Percentiles rank a stretch among this genome's conserved stretches.
Conservation (phyloP, 1,284 basidiomycete species). For the Cutaneotrichosporon dermatis region DNA sequence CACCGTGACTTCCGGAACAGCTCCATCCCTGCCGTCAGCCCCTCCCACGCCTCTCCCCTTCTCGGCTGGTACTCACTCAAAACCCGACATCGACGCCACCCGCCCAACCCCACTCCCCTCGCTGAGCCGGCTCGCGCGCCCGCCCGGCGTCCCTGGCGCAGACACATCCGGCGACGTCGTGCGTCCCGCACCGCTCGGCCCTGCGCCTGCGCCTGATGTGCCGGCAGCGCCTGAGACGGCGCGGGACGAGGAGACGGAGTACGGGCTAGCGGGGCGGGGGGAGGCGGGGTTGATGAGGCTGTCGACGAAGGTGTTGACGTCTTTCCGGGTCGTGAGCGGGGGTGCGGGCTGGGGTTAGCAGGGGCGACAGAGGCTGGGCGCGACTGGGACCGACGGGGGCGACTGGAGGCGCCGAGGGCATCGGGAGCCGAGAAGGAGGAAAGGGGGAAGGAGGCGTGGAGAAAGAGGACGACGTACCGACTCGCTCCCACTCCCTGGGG, state of each 20-base stretch:
- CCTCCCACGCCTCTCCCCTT: not conserved
- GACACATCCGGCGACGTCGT: slow-evolving; percentile 50
- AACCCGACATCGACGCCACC: not conserved
- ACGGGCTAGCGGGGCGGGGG: slow-evolving; percentile 15
- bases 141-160: slow-evolving; percentile 65
- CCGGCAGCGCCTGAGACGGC: not conserved
- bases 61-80: not conserved
- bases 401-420: too few relatives aligned
- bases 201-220: not conserved
- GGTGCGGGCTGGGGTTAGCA: slow-evolving; percentile 15
- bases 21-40: not conserved
- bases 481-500: slow-evolving; percentile 9
- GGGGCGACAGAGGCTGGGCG: too few relatives aligned
- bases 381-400: too few relatives aligned
- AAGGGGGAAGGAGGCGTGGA: too few relatives aligned
- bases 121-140: slow-evolving; percentile 38
- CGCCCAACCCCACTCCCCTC: slow-evolving; percentile 40
- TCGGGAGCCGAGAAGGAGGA: too few relatives aligned
- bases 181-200: not conserved
- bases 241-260: not conserved
- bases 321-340: slow-evolving; percentile 45
- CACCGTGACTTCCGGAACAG: slow-evolving; percentile 33
- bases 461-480: not conserved
- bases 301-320: slow-evolving; percentile 66
- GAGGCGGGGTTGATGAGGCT: slow-evolving; percentile 53